Evolutionary conservation across 768 basidiomycete species (phyloP).

Genomic region (Xerocomellus dryophilus): DNA sequence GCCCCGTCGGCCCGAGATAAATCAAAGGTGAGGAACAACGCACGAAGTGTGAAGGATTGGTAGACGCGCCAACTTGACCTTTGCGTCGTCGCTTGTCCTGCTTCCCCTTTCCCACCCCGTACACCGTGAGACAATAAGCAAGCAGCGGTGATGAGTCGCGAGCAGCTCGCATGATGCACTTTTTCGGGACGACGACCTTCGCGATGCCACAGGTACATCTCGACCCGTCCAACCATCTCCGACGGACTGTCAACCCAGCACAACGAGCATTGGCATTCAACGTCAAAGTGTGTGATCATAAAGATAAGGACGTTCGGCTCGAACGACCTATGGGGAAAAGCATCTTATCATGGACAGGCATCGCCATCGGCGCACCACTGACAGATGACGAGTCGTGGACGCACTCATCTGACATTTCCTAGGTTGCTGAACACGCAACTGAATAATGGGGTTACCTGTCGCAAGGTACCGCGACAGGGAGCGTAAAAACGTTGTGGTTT

Average conservation of each 20-base stretch:
- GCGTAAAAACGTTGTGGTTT: background rate
- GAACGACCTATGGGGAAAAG: background rate
- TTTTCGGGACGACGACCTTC: background rate
- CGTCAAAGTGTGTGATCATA: background rate
- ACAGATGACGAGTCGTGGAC: background rate
- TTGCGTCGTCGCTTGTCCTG: background rate
- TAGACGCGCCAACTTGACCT: background rate
- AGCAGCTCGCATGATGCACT: too few species aligned
- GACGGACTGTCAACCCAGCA: too few species aligned
- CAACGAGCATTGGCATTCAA: background rate
- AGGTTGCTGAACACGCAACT: background rate
- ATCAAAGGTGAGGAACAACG: background rate
- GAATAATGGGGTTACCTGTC: too few species aligned
- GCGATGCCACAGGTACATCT: background rate
- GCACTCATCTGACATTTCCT: background rate
- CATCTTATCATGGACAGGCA: background rate
- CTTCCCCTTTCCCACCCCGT: background rate
- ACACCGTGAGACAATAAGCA: background rate
- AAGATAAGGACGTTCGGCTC: conserved; percentile 4
- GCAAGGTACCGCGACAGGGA: background rate
- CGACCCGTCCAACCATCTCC: background rate
- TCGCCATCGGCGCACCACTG: background rate
- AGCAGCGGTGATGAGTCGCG: background rate
- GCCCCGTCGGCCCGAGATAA: background rate
- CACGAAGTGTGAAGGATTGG: background rate